Percentiles rank a stretch among this genome's conserved stretches.
Conservation (phyloP, 2,329 filamentous ascomycete genomes). For the Xylariaceae sp. region DNA sequence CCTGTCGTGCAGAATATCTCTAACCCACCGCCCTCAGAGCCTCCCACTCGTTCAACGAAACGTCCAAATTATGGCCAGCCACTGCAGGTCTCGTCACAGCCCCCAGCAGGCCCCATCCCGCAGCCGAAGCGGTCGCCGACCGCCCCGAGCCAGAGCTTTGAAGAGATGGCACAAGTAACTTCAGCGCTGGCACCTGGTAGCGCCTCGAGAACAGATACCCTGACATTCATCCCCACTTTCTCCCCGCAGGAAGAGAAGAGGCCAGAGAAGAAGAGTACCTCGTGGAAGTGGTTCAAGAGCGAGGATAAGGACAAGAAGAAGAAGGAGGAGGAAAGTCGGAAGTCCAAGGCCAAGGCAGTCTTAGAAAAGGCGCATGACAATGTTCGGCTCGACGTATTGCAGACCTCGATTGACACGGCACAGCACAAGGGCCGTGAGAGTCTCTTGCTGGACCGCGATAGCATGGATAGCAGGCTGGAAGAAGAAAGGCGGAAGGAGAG, state of each 20-base stretch:
- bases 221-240: slow-evolving; percentile 76
- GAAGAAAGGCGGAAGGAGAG: slow-evolving; percentile 80
- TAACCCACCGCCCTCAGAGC: slow-evolving; percentile 37
- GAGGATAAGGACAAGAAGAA: slow-evolving; percentile 71
- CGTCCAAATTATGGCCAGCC: slow-evolving; percentile 34
- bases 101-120: slow-evolving; percentile 17
- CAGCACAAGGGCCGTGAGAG: slow-evolving; percentile 70
- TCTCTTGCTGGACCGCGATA: slow-evolving; percentile 74
- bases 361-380: slow-evolving; percentile 65
- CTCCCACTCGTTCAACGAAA: slow-evolving; percentile 42
- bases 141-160: slow-evolving; percentile 45
- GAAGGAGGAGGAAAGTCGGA: slow-evolving; percentile 56
- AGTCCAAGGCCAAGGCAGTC: slow-evolving; percentile 56
- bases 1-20: slow-evolving; percentile 42
- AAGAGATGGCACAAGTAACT: slow-evolving; percentile 60
- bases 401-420: slow-evolving; percentile 73
- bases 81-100: slow-evolving; percentile 20
- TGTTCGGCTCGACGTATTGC: slow-evolving; percentile 77
- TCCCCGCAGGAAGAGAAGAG: slow-evolving; percentile 62
- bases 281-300: slow-evolving; percentile 79
- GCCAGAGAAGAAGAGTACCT: slow-evolving; percentile 71
- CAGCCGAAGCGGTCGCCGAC: slow-evolving; percentile 28
- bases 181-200: slow-evolving; percentile 65
- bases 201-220: slow-evolving; percentile 63
- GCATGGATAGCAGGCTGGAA: slow-evolving; percentile 63